phyloP scores from a whole-genome alignment of 768 basidiomycete species.

The Strobilomyces echinocephalus region DNA sequence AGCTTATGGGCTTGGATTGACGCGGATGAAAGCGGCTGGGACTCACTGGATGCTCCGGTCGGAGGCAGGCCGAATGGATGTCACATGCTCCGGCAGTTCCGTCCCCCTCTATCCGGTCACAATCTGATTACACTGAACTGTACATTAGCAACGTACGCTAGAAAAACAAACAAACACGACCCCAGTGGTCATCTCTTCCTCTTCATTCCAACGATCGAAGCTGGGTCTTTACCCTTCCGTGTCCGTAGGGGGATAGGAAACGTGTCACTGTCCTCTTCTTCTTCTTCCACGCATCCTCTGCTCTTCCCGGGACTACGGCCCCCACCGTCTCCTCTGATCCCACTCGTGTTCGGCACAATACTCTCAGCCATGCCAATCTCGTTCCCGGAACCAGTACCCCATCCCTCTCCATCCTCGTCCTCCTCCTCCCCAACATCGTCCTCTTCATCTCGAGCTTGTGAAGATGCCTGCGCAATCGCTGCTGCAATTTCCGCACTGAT shows the following conservation, averaged over 20 bases:
- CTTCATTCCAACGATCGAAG: conserved; percentile 48
- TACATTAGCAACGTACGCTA: conserved; percentile 19
- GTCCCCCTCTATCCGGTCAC: neutral
- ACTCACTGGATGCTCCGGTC: conserved; percentile 9
- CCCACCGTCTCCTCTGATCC: conserved; percentile 45
- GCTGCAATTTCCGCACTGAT: conserved; percentile 79
- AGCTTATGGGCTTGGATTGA: conserved; percentile 5
- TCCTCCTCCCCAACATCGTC: conserved; percentile 41
- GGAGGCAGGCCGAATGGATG: neutral
- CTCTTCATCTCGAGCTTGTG: conserved; percentile 53
- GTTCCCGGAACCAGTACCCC: conserved; percentile 43
- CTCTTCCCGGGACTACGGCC: conserved; percentile 10
- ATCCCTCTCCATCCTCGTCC: conserved; percentile 39
- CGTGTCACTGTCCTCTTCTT: conserved; percentile 65
- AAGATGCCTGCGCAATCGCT: conserved; percentile 70
- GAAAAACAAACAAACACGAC: conserved; percentile 4
- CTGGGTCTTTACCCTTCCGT: conserved; percentile 56
- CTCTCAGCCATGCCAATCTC: conserved; percentile 46
- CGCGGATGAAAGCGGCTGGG: conserved; percentile 19
- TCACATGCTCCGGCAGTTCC: conserved; percentile 26
- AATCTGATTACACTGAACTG: conserved; percentile 12
- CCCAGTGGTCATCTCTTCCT: conserved; percentile 54
- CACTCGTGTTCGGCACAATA: conserved; percentile 59
- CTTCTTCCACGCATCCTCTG: conserved; percentile 40
- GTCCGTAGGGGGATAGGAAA: conserved; percentile 70